Base-by-base conservation (phyloP, 495 filamentous ascomycete species). In the Gamarada debralockiae region DNA sequence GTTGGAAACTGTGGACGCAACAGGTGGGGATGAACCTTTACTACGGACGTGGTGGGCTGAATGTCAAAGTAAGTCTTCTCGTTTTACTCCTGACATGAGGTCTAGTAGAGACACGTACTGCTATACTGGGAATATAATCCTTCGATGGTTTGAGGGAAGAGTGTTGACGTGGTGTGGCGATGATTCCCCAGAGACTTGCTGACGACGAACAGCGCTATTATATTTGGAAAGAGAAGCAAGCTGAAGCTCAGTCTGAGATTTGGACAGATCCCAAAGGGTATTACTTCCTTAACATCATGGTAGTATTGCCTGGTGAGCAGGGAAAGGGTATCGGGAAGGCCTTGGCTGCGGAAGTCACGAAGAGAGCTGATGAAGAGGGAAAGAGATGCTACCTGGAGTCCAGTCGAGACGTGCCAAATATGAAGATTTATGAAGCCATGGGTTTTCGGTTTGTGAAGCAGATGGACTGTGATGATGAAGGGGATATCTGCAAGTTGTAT, bases 211-310 rank as follows among this genome's bases (percentile, higher is more conserved):
- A 67, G 62, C 79, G 84, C 21, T 87, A 86, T 65, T 78, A 71
- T 61, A 79, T 83, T 52, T 86, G 82, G 82, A 86, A 86, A 52
- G 68, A 67, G 27, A 63, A 67, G n/a, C 81, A 85, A 63, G 66
- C 71, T 3, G 70, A 75, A 42, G 80, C 76, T 6, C 82, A 86
- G 50, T 60, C 63, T 9, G 65, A 73, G 42, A 67, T 85, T 8
- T 85, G 82, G 82, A 74, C 72, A 10, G 78, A 82, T 60, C 68
- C 73, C 3, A 66, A 63, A 5, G 84, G 84, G 0, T 87, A 87
- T 60, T 86, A 86, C 55, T 87, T 86, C 55, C 80, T 83, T 54
- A 87, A 85, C 62, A 81, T 86, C 45, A 73, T 87, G 50, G 81
- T 81, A 2, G 83, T 86, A n/a, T 64, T 74, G 21, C 77, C 80